Percentiles rank a stretch among this genome's conserved stretches.
These are phyloP conservation scores for Fusarium annulatum DNA, from an alignment of 2,329 filamentous ascomycete species.

Conservation along the genomic window DNA sequence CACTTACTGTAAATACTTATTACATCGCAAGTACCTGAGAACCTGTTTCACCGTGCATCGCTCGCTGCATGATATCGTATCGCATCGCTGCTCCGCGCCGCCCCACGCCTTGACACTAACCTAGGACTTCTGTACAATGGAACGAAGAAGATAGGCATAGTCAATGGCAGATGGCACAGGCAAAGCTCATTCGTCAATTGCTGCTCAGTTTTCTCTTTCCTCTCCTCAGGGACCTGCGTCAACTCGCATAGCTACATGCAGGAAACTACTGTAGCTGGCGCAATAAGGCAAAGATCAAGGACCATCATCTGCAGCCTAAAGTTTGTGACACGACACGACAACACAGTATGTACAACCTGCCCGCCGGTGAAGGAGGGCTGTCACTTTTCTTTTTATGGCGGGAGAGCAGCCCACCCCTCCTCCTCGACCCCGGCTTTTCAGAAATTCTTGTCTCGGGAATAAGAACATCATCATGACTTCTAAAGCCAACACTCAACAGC, in stretches of 20 bases:
- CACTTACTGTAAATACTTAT: not conserved
- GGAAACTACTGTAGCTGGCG: conserved; percentile 33
- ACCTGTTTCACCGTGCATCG: conserved; percentile 6
- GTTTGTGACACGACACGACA: conserved; percentile 31
- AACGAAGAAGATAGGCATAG: not conserved
- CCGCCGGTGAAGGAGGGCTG: conserved; percentile 20
- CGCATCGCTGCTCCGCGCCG: conserved; percentile 41
- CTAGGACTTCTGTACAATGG: not conserved
- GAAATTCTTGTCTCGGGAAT: conserved; percentile 16
- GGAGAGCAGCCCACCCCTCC: conserved; percentile 26
- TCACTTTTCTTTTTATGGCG: conserved; percentile 24
- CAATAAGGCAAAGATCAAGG: conserved; percentile 37
- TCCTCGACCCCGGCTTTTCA: conserved; percentile 8
- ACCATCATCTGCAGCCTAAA: conserved; percentile 22
- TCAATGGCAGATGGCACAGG: conserved; percentile 9
- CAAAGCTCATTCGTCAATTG: conserved; percentile 43
- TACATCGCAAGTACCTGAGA: conserved; percentile 4
- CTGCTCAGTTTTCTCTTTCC: conserved; percentile 46
- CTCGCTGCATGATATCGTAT: conserved; percentile 33
- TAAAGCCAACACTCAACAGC: not conserved
- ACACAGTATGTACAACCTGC: conserved; percentile 17
- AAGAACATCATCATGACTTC: conserved; percentile 6
- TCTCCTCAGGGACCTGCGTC: conserved; percentile 44
- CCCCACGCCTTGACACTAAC: conserved; percentile 27
- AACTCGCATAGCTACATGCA: conserved; percentile 29